Evolutionary conservation across 257 asterid species (phyloP), one percentile per base, ranked within the genome.

Genomic region (Gentiana dahurica): DNA sequence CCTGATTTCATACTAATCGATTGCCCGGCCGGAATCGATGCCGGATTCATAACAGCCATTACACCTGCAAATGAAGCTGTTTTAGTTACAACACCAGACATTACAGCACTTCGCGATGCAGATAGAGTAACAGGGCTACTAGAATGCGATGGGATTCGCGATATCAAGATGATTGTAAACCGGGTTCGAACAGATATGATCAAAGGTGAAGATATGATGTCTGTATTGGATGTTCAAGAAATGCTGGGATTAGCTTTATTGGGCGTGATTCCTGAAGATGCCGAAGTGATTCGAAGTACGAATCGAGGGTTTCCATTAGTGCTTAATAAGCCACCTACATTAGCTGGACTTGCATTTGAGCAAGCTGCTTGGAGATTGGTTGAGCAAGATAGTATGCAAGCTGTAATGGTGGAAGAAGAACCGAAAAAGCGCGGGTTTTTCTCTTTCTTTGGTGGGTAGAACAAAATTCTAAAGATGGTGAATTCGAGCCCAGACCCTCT

Each of bases 351-450:
- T 72, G 95, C 98, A 0, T 92, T 92, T 43, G 97, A 92, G 72
- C 98, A 92, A 75, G 98, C 97, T 0, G 98, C 97, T 0, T 92
- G 97, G 98, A 75, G 98, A 76, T 60, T 92, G 83, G 97, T 85
- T 46, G 98, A 92, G 81, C 98, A 92, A 79, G 98, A 92, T 65
- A 92, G 87, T 66, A 92, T 92, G 97, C 76, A 81, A 78, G 96
- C 95, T 1, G 97, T 91, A 41, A 78, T 91, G 93, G 53, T 87
- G 80, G 97, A 92, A 76, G 96, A 90, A 65, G 93, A 81, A 73
- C 98, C 97, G 6, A 92, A 92, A 77, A 92, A 88, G 53, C 82
- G 90, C 1, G 97, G 97, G 0, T 85, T 82, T 55, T 92, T 92
- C 83, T 92, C 98, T 0, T 92, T 88, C 59, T 92, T 92, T n/a